Base-by-base conservation (phyloP, 176 grass and related monocot species). In the Poa annua region DNA sequence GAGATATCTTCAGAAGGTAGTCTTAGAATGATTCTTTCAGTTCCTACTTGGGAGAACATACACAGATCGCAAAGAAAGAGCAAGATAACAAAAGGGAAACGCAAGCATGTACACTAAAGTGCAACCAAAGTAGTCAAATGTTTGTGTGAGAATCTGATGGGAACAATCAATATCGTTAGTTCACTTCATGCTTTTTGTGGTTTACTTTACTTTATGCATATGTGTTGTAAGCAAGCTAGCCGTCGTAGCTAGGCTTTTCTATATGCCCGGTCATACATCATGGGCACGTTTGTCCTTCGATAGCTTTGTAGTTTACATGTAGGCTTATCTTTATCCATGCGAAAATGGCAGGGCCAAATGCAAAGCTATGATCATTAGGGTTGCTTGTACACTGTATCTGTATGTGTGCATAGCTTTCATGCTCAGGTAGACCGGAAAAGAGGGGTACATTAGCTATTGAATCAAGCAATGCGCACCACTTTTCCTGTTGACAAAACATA, bases 261-360 rank as follows among this genome's bases (percentile, higher is more conserved):
- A 63, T 29, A 63, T 72, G 69, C 9, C 41, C 12, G 69, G 42
- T 47, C 69, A 72, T 47, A 22, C 21, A 72, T 72, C 69, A 72
- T 49, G 69, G 22, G 3, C 21, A 9, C 21, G 12, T 48, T 72
- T 21, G 42, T 48, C 25, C 24, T 29, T 71, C n/a, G 24, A 25
- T 15, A 47, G 21, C 68, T 47, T 16, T 71, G 12, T 47, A 71
- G 39, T 71, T 71, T 45, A 45, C 44, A 45, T 45, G 41, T 41
- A 21, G 0, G 67, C 38, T 4, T 8, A 47, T 44, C 39, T 22
- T 11, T 71, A 71, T 71, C 68, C 6, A 15, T 22, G 5, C 11
- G 39, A 71, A 24, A 71, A n/a, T 3, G 6, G 6, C 21, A 21
- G 24, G 45, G 7, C 24, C 41, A 44, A 71, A 15, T 16, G 22